Evolutionary conservation across 2,329 filamentous ascomycete genomes (phyloP).

Genomic region (Trichoderma sp.): DNA sequence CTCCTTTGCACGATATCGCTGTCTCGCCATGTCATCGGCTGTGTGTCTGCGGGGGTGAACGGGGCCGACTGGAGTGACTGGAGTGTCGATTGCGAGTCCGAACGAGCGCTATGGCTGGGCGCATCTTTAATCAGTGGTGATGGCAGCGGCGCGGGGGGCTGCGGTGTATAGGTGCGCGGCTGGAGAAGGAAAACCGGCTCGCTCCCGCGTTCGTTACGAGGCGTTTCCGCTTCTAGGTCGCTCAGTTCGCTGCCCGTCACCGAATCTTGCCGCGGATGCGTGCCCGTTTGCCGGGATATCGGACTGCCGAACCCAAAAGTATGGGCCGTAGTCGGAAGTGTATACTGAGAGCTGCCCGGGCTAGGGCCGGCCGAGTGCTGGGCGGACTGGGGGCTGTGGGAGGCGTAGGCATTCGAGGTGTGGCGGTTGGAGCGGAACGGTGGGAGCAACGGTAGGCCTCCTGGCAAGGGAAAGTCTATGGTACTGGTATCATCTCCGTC

Average conservation of each 20-base stretch:
- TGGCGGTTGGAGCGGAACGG: constrained; percentile 23
- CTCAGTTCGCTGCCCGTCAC: constrained; percentile 1
- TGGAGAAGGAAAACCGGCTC: constrained; percentile 57
- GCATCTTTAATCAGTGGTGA: constrained; percentile 47
- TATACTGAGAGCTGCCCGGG: constrained; percentile 1
- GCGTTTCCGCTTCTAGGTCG: constrained; percentile 30
- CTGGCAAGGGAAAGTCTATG: constrained; percentile 35
- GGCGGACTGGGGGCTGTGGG: constrained; percentile 5
- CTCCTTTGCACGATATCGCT: constrained; percentile 34
- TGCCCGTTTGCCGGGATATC: neutral
- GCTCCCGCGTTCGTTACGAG: constrained; percentile 15
- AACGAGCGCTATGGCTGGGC: constrained; percentile 8
- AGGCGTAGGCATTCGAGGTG: constrained; percentile 9
- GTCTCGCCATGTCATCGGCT: constrained; percentile 16
- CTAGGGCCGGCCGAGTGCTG: neutral
- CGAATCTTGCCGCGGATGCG: constrained; percentile 17
- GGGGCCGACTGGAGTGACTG: constrained; percentile 25
- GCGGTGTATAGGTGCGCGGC: constrained; percentile 60
- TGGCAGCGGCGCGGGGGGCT: constrained; percentile 48
- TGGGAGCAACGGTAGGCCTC: constrained; percentile 32
- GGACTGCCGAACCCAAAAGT: constrained; percentile 9
- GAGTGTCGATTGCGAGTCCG: constrained; percentile 32
- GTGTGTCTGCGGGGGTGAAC: neutral
- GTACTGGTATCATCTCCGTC: constrained; percentile 30
- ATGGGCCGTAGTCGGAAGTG: neutral